These are phyloP conservation scores for Scedosporium minutisporum DNA, from an alignment of 2,329 filamentous ascomycete species.

Conservation along the genomic window DNA sequence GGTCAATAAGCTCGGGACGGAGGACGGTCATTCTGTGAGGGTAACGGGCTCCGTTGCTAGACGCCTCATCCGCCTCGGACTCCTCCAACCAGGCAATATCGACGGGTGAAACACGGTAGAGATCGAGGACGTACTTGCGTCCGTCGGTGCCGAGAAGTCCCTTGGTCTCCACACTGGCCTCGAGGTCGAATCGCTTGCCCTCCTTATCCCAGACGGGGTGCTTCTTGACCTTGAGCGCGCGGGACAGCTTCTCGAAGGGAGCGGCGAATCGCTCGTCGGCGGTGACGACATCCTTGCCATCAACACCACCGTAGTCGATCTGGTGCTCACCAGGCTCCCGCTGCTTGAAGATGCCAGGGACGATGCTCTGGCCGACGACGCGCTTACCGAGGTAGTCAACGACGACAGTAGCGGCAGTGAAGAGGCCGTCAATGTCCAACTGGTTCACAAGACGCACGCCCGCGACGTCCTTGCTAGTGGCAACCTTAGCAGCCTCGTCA, in stretches of 20 bases:
- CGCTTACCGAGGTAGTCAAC: conserved; percentile 96
- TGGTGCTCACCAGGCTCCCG: conserved; percentile 95
- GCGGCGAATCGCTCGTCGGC: conserved; percentile 77
- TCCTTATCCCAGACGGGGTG: conserved; percentile 98
- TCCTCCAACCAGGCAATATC: conserved; percentile 89
- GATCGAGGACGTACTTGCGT: conserved; percentile 91
- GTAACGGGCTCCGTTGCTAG: conserved; percentile 47
- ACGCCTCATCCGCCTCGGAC: conserved; percentile 29
- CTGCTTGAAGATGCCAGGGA: conserved; percentile 98
- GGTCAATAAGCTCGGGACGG: conserved; percentile 80
- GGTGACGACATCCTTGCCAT: conserved; percentile 91
- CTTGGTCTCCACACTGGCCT: conserved; percentile 96
- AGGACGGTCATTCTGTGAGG: conserved; percentile 95
- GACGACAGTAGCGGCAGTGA: conserved; percentile 91
- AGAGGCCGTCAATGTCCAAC: conserved; percentile 87
- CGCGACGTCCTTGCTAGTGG: conserved; percentile 91
- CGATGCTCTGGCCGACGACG: conserved; percentile 94
- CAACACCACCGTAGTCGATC: conserved; percentile 96
- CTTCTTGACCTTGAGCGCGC: conserved; percentile 82
- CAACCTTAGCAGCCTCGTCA: conserved; percentile 89
- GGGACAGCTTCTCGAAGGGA: conserved; percentile 83
- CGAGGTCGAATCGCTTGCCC: conserved; percentile 76
- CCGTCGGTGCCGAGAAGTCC: conserved; percentile 94
- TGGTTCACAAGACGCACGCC: conserved; percentile 95
- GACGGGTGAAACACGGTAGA: conserved; percentile 88